Evolutionary conservation across 257 asterid genomes (phyloP).

Genomic region (Scutellaria baicalensis): DNA sequence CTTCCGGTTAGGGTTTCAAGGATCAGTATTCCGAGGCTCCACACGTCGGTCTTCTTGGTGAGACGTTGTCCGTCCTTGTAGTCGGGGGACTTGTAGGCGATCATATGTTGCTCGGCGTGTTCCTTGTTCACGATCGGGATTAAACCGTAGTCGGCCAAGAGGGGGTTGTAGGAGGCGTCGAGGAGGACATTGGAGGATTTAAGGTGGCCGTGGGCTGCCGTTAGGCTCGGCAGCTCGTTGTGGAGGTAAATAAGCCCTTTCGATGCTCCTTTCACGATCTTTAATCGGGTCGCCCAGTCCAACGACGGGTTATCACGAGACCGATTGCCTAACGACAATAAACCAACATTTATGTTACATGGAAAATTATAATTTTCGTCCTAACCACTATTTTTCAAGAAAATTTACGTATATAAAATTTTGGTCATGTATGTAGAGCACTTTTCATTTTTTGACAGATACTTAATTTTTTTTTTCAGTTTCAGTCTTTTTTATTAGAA

Average conservation of each 20-base stretch:
- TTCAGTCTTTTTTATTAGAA: too few relatives aligned
- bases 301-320: slow-evolving; percentile 39
- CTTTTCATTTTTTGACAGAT: too few relatives aligned
- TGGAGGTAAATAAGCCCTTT: slow-evolving; percentile 66
- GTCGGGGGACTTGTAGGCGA: slow-evolving; percentile 82
- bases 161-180: slow-evolving; percentile 38
- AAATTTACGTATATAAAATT: too few relatives aligned
- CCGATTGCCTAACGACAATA: too few relatives aligned
- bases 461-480: too few relatives aligned
- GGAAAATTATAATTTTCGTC: too few relatives aligned
- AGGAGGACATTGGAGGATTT: slow-evolving; percentile 86
- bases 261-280: slow-evolving; percentile 66
- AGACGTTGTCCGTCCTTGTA: slow-evolving; percentile 35
- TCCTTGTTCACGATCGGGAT: slow-evolving; percentile 70
- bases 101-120: slow-evolving; percentile 56
- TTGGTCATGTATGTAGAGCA: too few relatives aligned
- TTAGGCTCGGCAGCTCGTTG: slow-evolving; percentile 73
- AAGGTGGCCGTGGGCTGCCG: slow-evolving; percentile 87
- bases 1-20: slow-evolving; percentile 69
- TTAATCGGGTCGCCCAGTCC: slow-evolving; percentile 75
- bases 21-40: slow-evolving; percentile 80
- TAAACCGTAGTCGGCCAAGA: slow-evolving; percentile 74
- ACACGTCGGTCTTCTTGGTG: slow-evolving; percentile 72
- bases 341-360: too few relatives aligned
- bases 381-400: too few relatives aligned